Evolutionary conservation across 192 early-diverging fungal genomes (phyloP).

Genomic region (Rhizoclosmatium sp.): DNA sequence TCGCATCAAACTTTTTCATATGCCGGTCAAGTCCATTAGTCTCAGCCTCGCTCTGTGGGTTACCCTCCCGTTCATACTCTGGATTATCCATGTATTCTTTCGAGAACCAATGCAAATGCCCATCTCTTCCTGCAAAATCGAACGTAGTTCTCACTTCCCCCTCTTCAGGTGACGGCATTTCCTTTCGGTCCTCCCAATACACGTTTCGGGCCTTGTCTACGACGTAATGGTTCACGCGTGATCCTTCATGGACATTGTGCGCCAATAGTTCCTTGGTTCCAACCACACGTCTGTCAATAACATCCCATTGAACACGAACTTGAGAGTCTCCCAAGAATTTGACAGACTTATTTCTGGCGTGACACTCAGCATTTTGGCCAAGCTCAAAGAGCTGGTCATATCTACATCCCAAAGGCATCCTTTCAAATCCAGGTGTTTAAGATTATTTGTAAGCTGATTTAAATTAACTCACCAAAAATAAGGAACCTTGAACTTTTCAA

Average conservation of each 20-base stretch:
- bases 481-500: neutral
- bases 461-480: conserved; percentile 15
- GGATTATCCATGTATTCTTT: conserved; percentile 10
- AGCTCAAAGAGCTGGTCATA: conserved; percentile 21
- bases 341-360: neutral
- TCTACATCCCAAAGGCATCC: conserved; percentile 20
- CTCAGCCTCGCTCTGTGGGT: neutral
- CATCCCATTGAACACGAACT: neutral
- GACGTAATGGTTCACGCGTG: neutral
- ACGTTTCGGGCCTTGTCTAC: neutral
- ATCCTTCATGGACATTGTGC: conserved; percentile 11
- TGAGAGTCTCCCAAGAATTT: conserved; percentile 16
- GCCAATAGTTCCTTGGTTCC: neutral
- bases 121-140: conserved; percentile 24
- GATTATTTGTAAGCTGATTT: neutral
- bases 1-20: neutral
- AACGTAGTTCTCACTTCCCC: conserved; percentile 3
- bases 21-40: conserved; percentile 8
- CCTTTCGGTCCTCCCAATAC: neutral
- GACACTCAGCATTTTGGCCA: neutral
- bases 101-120: conserved; percentile 24
- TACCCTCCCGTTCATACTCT: neutral
- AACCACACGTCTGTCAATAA: neutral
- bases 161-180: neutral
- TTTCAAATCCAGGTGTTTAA: neutral